These are phyloP conservation scores for Phytopythium sindhum DNA, from an alignment of 352 stramenopile species.

Conservation along the genomic window DNA sequence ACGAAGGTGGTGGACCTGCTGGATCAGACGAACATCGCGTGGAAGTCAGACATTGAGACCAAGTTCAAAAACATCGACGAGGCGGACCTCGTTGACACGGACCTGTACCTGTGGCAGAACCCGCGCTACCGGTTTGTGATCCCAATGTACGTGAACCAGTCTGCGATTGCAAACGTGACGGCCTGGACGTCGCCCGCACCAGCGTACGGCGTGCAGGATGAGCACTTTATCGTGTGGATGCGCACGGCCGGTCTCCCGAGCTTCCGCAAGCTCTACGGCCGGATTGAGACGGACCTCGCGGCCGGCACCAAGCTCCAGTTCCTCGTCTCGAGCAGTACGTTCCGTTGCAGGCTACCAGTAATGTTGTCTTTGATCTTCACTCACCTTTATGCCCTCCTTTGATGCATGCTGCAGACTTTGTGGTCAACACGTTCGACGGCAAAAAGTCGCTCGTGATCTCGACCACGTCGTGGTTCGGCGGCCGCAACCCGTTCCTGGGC, in stretches of 20 bases:
- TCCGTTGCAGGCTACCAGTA: background rate
- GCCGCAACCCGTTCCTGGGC: constrained; percentile 95
- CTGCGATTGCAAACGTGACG: constrained; percentile 67
- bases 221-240: constrained; percentile 99
- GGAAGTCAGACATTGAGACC: constrained; percentile 94
- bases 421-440: constrained; percentile 93
- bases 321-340: constrained; percentile 88
- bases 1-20: constrained; percentile 81
- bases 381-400: background rate
- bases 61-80: constrained; percentile 94
- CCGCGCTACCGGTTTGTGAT: constrained; percentile 78
- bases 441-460: constrained; percentile 97
- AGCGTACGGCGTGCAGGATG: constrained; percentile 93
- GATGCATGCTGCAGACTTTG: constrained; percentile 85
- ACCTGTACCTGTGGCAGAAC: constrained; percentile 85
- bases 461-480: constrained; percentile 95
- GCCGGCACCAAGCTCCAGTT: constrained; percentile 91
- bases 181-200: constrained; percentile 64
- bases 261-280: constrained; percentile 99
- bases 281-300: constrained; percentile 92
- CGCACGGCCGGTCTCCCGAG: constrained; percentile 94
- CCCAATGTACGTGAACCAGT: constrained; percentile 55
- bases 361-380: background rate
- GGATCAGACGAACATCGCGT: constrained; percentile 95
- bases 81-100: constrained; percentile 22